These are phyloP conservation scores for Saitozyma sp. DNA, from an alignment of 768 basidiomycete genomes.

Conservation along the genomic window DNA sequence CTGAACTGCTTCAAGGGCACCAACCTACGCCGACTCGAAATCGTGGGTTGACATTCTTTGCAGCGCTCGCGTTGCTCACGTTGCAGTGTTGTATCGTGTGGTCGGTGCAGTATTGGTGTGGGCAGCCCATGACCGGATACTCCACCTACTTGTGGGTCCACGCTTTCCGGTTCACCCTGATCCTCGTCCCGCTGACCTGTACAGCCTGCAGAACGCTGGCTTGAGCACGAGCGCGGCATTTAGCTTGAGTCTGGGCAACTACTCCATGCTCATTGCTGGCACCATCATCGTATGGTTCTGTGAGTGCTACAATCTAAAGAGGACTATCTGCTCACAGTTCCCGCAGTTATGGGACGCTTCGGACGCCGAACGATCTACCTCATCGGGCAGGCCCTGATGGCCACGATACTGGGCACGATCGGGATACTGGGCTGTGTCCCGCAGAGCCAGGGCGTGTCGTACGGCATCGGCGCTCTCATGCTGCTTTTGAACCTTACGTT, in stretches of 20 bases:
- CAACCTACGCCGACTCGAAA: conserved; percentile 47
- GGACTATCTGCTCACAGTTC: neutral
- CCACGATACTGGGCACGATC: conserved; percentile 23
- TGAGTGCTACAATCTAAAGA: conserved; percentile 9
- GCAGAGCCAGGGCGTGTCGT: neutral
- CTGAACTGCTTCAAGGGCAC: conserved; percentile 52
- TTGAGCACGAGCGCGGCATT: conserved; percentile 29
- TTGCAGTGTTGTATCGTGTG: conserved; percentile 28
- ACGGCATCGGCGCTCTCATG: conserved; percentile 19
- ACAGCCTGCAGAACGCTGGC: conserved; percentile 39
- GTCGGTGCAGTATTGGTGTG: conserved; percentile 34
- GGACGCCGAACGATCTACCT: conserved; percentile 41
- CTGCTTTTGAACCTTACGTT: conserved; percentile 13
- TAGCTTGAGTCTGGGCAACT: conserved; percentile 39
- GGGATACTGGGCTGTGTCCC: conserved; percentile 22
- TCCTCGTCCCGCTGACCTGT: conserved; percentile 37
- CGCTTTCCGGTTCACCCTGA: conserved; percentile 47
- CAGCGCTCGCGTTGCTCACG: too few species aligned
- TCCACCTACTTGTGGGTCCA: conserved; percentile 28
- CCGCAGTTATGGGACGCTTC: conserved; percentile 28
- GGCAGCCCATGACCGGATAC: conserved; percentile 16
- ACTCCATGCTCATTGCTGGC: conserved; percentile 49
- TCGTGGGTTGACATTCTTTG: too few species aligned
- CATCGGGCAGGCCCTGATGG: conserved; percentile 31
- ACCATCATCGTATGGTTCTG: conserved; percentile 50